Evolutionary conservation across 441 rosid species (phyloP), one percentile per base, ranked within the genome.

Genomic region (Raphanus hybrid): DNA sequence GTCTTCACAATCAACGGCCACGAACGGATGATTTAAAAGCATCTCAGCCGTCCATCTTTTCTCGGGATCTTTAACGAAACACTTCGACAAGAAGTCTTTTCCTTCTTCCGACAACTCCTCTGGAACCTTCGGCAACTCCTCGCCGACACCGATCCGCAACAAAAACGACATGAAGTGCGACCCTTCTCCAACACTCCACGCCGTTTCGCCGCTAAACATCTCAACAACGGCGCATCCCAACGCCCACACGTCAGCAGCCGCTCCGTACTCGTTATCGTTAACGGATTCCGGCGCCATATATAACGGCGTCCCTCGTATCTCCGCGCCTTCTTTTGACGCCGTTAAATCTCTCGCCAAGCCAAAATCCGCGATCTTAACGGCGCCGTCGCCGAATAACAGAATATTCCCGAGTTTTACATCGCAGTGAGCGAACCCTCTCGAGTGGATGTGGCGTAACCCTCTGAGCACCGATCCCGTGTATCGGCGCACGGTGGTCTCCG

Each of bases 251-350:
- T 94, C 98, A 39, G 82, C 84, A 7, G 87, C 83, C 3, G 97
- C 68, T 74, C 87, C 90, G 67, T 88, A 91, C 64, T 84, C 87
- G 69, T 84, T 90, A 1, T 85, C 77, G 39, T 84, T 89, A 26
- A 94, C 94, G 0, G 97, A 86, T 77, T 94, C 98, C 0, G 98
- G 98, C 16, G 98, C 86, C 84, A 94, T 82, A 14, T 86, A 88
- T 39, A 92, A 77, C n/a, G 97, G 98, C 74, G 98, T 94, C 4
- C 98, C 98, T 48, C 96, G 75, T 61, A 89, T 74, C 81, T 88
- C 78, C 15, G 72, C 16, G n/a, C 69, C 76, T 2, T 62, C 79
- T 1, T 67, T 78, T 12, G n/a, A 73, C 76, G 58, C 58, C 75
- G 79, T 65, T 64, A 63, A 57, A 70, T 29, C 71, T 62, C 73